phyloP scores from a whole-genome alignment of 495 filamentous ascomycete genomes.

The Evansstolkia leycettana region DNA sequence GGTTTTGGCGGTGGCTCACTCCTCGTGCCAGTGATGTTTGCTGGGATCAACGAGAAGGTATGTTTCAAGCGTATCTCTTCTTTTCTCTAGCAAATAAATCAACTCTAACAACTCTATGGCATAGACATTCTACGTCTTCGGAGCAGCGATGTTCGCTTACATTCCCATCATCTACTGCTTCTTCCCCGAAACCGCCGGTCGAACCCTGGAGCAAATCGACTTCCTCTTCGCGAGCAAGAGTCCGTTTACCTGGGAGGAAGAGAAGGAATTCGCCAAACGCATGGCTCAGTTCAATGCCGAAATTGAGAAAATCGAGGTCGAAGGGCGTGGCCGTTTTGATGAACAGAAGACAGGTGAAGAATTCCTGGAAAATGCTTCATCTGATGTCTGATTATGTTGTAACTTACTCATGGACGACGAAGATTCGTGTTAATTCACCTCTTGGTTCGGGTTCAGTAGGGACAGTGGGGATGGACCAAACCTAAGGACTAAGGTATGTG shows the following conservation, averaged over 20 bases:
- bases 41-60: constrained; percentile 34
- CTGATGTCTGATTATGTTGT: too few relatives aligned
- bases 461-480: too few relatives aligned
- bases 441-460: too few relatives aligned
- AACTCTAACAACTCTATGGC: constrained; percentile 6
- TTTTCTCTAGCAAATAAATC: constrained; percentile 14
- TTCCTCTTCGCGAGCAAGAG: constrained; percentile 22
- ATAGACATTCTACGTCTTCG: constrained; percentile 27
- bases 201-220: constrained; percentile 32
- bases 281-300: constrained; percentile 6
- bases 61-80: background rate
- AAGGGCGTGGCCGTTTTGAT: constrained; percentile 1
- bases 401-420: too few relatives aligned
- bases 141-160: constrained; percentile 11
- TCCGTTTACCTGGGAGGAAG: constrained; percentile 17
- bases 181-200: constrained; percentile 30
- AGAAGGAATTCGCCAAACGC: constrained; percentile 8
- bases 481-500: too few relatives aligned
- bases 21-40: constrained; percentile 14
- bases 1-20: constrained; percentile 13
- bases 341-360: constrained; percentile 4
- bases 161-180: constrained; percentile 28
- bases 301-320: constrained; percentile 6
- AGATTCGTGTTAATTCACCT: too few relatives aligned
- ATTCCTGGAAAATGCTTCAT: constrained; percentile 5